Evolutionary conservation across 1,139 yeast genomes (phyloP).

Genomic region (Suhomyces yuchorum): DNA sequence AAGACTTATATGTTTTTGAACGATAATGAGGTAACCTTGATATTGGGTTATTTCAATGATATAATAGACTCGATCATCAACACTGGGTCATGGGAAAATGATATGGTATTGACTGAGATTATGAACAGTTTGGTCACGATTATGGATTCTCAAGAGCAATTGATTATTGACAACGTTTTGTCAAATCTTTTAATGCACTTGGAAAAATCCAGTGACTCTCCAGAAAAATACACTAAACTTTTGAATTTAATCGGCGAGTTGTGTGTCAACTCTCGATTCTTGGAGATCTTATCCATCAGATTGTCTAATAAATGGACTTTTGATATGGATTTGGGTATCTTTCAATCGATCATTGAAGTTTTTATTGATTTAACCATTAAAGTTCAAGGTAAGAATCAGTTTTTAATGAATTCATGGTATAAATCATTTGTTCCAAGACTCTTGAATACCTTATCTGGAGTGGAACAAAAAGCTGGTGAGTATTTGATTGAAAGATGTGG

Average conservation of each 20-base stretch:
- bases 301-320: constrained; percentile 44
- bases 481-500: constrained; percentile 35
- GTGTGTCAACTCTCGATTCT: constrained; percentile 47
- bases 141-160: constrained; percentile 28
- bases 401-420: constrained; percentile 48
- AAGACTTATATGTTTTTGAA: constrained; percentile 49
- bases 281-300: constrained; percentile 54
- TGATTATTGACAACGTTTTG: constrained; percentile 60
- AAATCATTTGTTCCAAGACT: constrained; percentile 40
- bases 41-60: constrained; percentile 69
- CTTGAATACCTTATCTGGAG: constrained; percentile 17
- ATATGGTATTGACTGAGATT: constrained; percentile 36
- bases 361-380: constrained; percentile 29
- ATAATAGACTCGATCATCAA: constrained; percentile 43
- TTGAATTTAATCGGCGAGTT: constrained; percentile 48
- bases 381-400: constrained; percentile 25
- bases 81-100: constrained; percentile 37
- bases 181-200: constrained; percentile 56
- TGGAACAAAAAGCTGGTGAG: constrained; percentile 6
- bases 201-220: constrained; percentile 33
- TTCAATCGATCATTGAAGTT: constrained; percentile 27
- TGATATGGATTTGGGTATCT: constrained; percentile 17
- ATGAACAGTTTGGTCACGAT: constrained; percentile 57
- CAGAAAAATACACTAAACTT: constrained; percentile 29
- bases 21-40: constrained; percentile 57